Conservation (phyloP, 441 rosid species). For the Populus hybrid region DNA sequence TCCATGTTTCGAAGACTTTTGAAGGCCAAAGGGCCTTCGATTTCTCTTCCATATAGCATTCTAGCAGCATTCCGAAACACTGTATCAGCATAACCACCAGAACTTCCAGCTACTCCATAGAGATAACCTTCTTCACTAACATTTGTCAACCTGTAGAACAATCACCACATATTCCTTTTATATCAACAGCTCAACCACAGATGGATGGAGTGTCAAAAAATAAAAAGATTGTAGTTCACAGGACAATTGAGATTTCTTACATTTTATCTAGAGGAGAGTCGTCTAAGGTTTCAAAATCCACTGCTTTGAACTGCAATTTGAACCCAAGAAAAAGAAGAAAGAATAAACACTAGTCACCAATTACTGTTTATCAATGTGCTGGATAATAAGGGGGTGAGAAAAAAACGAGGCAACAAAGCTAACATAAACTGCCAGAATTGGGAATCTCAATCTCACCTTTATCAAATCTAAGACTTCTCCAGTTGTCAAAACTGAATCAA, state of each 20-base stretch:
- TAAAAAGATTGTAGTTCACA: neutral
- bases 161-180: neutral
- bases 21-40: slow-evolving; percentile 61
- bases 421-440: neutral
- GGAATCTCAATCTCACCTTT: slow-evolving; percentile 45
- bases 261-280: slow-evolving; percentile 72
- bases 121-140: slow-evolving; percentile 67
- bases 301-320: slow-evolving; percentile 59
- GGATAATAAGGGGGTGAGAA: too few relatives aligned
- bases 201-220: neutral
- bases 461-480: slow-evolving; percentile 87
- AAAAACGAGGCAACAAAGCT: neutral
- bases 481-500: slow-evolving; percentile 87
- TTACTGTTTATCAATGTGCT: too few relatives aligned
- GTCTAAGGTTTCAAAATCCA: slow-evolving; percentile 58
- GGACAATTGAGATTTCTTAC: slow-evolving; percentile 39
- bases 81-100: slow-evolving; percentile 92
- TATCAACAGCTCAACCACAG: neutral
- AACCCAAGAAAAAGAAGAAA: neutral
- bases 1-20: slow-evolving; percentile 74
- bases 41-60: slow-evolving; percentile 58
- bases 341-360: slow-evolving; percentile 2
- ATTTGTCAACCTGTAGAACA: slow-evolving; percentile 60
- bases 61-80: slow-evolving; percentile 70
- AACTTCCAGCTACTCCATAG: slow-evolving; percentile 82